Evolutionary conservation across 345 rosid genomes (phyloP), one percentile per base, ranked within the genome.

Genomic region (Salix suchowensis): DNA sequence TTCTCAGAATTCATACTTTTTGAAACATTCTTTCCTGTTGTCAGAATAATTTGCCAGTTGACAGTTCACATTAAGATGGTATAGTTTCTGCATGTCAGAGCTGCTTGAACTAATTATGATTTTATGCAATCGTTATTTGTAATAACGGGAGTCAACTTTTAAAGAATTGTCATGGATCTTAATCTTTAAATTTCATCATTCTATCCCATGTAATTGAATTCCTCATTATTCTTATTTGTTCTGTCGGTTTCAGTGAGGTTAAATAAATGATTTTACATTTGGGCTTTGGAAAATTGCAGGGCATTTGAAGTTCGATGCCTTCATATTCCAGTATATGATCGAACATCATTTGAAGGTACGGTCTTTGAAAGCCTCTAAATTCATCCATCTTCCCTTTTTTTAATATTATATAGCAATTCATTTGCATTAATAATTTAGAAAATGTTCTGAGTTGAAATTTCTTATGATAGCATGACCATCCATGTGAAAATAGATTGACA

Each of bases 241-340:
- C 34, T 42, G 52, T 52, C 19, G 60, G 0, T 67, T 55, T 61
- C 70, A 44, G 12, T 42, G 39, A 68, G 32, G 24, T 76, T 19
- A 42, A 67, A 69, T 60, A 40, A 61, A 24, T 46, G 42, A 55
- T 75, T 72, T 70, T 65, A 46, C 58, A 76, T 5, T 24, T 23
- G 60, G 37, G 11, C 64, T 71, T 34, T 72, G 46, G 67, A 44
- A 60, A 61, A 42, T 65, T 82, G 77, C 93, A 95, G 98, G 87
- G 91, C 81, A 54, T 93, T 95, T 85, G 87, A 93, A 82, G 92
- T 93, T 76, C 78, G 81, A 82, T 93, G 97, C 85, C 88, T 95
- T 77, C 98, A 93, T 79, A 83, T 95, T 85, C 98, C 98, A 21
- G 88, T 88, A 68, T 44, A 73, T 46, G 94, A 93, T 79, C 87